Evolutionary conservation across 352 stramenopile species (phyloP).

Genomic region (Globisporangium alternatum): DNA sequence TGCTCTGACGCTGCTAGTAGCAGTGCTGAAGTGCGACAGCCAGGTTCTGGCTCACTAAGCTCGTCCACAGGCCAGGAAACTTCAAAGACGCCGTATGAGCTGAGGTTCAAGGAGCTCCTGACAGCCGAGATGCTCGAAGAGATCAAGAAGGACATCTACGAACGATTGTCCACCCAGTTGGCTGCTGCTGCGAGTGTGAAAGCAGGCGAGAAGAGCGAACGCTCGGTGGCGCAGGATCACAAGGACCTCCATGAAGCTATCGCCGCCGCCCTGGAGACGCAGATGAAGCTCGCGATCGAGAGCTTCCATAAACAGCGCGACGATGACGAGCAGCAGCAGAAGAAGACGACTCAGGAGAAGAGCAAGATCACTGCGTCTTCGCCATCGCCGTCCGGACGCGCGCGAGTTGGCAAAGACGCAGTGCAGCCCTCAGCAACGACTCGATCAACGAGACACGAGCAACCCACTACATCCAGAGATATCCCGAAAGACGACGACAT

Average conservation of each 20-base stretch:
- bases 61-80: slow-evolving; percentile 6
- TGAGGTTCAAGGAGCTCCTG: slow-evolving; percentile 52
- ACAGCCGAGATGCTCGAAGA: slow-evolving; percentile 46
- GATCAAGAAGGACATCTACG: slow-evolving; percentile 64
- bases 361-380: not conserved
- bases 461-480: not conserved
- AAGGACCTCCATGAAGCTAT: slow-evolving; percentile 51
- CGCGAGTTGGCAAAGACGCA: not conserved
- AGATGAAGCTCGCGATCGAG: slow-evolving; percentile 38
- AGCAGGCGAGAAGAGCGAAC: slow-evolving; percentile 1
- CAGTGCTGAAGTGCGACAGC: not conserved
- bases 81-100: slow-evolving; percentile 14
- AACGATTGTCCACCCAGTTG: slow-evolving; percentile 46
- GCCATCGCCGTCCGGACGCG: slow-evolving; percentile 11
- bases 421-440: not conserved
- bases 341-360: slow-evolving; percentile 1
- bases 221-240: slow-evolving; percentile 14
- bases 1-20: not conserved
- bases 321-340: slow-evolving; percentile 11
- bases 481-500: slow-evolving; percentile 23
- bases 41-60: not conserved
- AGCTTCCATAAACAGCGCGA: slow-evolving; percentile 24
- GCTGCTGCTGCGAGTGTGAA: slow-evolving; percentile 4
- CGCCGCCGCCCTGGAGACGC: slow-evolving; percentile 40
- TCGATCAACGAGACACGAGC: not conserved